phyloP scores from a whole-genome alignment of 257 asterid genomes.

The Eustoma russellianum region DNA sequence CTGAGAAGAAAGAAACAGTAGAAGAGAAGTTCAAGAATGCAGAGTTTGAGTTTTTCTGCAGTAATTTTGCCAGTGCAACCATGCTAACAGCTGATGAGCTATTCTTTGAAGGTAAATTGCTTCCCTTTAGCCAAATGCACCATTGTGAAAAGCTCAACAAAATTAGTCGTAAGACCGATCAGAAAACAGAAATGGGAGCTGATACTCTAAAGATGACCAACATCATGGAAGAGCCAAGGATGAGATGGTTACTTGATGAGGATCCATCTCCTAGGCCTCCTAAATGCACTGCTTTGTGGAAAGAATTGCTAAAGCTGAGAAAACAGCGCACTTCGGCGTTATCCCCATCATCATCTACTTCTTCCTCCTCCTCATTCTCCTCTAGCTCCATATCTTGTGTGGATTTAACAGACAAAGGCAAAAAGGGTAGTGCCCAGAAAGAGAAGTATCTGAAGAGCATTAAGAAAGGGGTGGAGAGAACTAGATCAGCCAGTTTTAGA shows the following conservation, averaged over 20 bases:
- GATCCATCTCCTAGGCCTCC: slow-evolving; percentile 97
- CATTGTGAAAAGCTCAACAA: slow-evolving; percentile 43
- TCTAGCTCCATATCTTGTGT: slow-evolving; percentile 22
- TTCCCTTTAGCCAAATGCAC: slow-evolving; percentile 56
- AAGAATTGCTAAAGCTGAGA: slow-evolving; percentile 61
- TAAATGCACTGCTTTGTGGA: slow-evolving; percentile 79
- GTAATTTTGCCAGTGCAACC: slow-evolving; percentile 11
- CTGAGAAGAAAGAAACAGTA: slow-evolving; percentile 16
- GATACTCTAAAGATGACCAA: slow-evolving; percentile 4
- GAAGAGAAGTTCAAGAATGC: slow-evolving; percentile 16
- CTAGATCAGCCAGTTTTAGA: slow-evolving; percentile 41
- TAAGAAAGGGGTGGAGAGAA: slow-evolving; percentile 63
- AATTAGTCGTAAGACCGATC: slow-evolving; percentile 29
- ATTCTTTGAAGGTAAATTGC: slow-evolving; percentile 61
- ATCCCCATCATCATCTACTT: slow-evolving; percentile 39
- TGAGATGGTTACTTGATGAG: slow-evolving; percentile 68
- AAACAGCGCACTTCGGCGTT: slow-evolving; percentile 44
- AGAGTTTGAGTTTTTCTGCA: slow-evolving; percentile 72
- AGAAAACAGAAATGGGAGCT: slow-evolving; percentile 8
- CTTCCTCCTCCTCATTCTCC: slow-evolving; percentile 38
- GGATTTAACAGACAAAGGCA: slow-evolving; percentile 17
- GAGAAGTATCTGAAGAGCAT: slow-evolving; percentile 40
- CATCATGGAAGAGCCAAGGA: slow-evolving; percentile 32
- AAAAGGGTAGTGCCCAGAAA: slow-evolving; percentile 16
- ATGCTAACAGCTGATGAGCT: slow-evolving; percentile 78